Evolutionary conservation across 2,329 filamentous ascomycete genomes (phyloP).

Genomic region (Curvularia lunata): DNA sequence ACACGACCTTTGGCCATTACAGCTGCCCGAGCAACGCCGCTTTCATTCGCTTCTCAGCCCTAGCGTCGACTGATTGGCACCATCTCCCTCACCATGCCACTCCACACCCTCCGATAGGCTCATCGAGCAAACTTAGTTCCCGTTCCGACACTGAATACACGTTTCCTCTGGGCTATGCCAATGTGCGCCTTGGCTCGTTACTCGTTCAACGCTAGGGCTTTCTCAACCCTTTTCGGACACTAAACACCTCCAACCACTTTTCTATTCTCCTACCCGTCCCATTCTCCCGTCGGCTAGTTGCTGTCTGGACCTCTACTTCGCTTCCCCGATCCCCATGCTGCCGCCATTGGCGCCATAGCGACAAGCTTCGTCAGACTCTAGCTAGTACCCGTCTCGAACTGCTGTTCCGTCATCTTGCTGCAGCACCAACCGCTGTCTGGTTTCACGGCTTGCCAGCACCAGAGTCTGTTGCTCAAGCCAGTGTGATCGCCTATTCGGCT

Average conservation of each 20-base stretch:
- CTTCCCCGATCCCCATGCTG: conserved; percentile 20
- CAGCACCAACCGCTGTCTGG: not conserved
- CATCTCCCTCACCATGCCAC: too few species aligned
- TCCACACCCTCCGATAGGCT: conserved; percentile 3
- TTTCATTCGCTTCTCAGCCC: not conserved
- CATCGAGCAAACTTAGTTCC: conserved; percentile 1
- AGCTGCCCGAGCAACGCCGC: not conserved
- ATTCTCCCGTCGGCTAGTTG: conserved; percentile 15
- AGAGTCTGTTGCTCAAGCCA: not conserved
- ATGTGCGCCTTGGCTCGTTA: not conserved
- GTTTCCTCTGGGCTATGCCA: not conserved
- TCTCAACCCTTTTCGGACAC: conserved; percentile 2
- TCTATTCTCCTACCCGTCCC: conserved; percentile 6
- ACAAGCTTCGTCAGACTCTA: conserved; percentile 8
- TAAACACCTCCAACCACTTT: conserved; percentile 19
- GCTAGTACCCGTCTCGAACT: conserved; percentile 13
- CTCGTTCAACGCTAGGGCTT: conserved; percentile 8
- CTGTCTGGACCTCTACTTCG: conserved; percentile 15
- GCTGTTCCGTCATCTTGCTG: conserved; percentile 1
- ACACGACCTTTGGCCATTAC: conserved; percentile 1
- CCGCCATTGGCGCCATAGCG: conserved; percentile 21
- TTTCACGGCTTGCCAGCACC: conserved; percentile 2
- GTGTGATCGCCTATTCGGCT: not conserved
- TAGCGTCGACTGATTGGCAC: not conserved
- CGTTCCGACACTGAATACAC: not conserved